Evolutionary conservation across 2,329 filamentous ascomycete genomes (phyloP), one percentile per base, ranked within the genome.

Genomic region (Hypoxylon sp.): DNA sequence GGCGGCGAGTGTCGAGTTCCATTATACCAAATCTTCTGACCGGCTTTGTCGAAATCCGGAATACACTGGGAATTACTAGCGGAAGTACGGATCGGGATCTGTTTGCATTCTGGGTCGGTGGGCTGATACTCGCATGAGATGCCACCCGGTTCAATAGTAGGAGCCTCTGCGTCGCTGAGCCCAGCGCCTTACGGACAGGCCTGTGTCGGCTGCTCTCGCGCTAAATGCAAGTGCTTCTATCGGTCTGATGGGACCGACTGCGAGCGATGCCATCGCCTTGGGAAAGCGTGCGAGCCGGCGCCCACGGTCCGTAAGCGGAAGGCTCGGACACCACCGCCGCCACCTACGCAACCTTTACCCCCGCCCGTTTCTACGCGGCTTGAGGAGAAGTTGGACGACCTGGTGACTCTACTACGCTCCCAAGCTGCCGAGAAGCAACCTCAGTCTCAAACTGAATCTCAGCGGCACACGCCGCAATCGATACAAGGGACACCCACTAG

Each of bases 351-450:
- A 37, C 39, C 58, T 37, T 42, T 48, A 8, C 21, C 54, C 5
- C 55, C 60, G 10, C 57, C 39, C 11, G 27, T 35, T n/a, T 29
- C 46, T 39, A 81, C 82, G 6, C 81, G 84, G 65, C 78, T 86
- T 6, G 84, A 86, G 74, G 82, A 84, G 71, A 86, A 85, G 76
- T 77, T 86, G 6, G 82, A 85, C 50, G 81, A 84, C 62, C 76
- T 86, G 2, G 82, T 85, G 17, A 80, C 81, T 2, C 80, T 86
- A n/a, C 72, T 86, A 8, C 78, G 74, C 6, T 74, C 75, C 5
- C 77, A 78, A 19, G 59, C 61, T 10, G 60, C 65, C 5, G 68
- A 70, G 24, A 70, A 63, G 35, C 58, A 66, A n/a, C 32, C n/a
- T 19, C 61, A 53, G 29, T 6, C 39, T 29, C 50, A 29, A 13